Evolutionary conservation across 208 protist genomes (phyloP).

Genomic region (Trypanosoma melophagium): DNA sequence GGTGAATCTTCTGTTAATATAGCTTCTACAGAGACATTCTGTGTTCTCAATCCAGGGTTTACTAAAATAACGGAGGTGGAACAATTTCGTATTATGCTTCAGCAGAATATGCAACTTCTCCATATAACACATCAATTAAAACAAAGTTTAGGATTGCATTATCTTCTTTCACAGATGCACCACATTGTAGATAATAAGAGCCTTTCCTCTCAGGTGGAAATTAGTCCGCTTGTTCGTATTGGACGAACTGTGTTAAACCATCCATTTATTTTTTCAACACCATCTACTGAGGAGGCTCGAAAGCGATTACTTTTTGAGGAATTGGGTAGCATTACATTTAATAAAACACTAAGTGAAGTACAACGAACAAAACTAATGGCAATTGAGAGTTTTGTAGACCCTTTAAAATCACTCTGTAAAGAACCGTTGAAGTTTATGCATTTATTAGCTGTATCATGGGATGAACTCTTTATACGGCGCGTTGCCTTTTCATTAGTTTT

Average conservation of each 20-base stretch:
- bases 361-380: slow-evolving; percentile 31
- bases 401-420: slow-evolving; percentile 43
- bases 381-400: slow-evolving; percentile 40
- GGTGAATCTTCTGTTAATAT: too few species aligned
- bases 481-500: slow-evolving; percentile 59
- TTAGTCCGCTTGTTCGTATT: slow-evolving; percentile 46
- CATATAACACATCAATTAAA: slow-evolving; percentile 39
- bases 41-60: background rate
- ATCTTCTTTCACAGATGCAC: slow-evolving; percentile 59
- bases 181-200: slow-evolving; percentile 23
- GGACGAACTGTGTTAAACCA: slow-evolving; percentile 51
- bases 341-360: slow-evolving; percentile 22
- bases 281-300: slow-evolving; percentile 41
- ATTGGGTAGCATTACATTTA: slow-evolving; percentile 15
- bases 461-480: slow-evolving; percentile 54
- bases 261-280: slow-evolving; percentile 52
- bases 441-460: slow-evolving; percentile 49
- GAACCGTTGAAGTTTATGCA: slow-evolving; percentile 53
- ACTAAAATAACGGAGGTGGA: slow-evolving; percentile 33
- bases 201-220: slow-evolving; percentile 43
- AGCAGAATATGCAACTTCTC: slow-evolving; percentile 53
- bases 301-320: slow-evolving; percentile 33
- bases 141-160: slow-evolving; percentile 54
- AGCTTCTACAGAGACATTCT: too few species aligned
- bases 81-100: slow-evolving; percentile 55